A percentile compares a stretch with the other conserved stretches of the same genome.
These are phyloP conservation scores for Lepidium campestre DNA, from an alignment of 441 rosid species.

Conservation along the genomic window DNA sequence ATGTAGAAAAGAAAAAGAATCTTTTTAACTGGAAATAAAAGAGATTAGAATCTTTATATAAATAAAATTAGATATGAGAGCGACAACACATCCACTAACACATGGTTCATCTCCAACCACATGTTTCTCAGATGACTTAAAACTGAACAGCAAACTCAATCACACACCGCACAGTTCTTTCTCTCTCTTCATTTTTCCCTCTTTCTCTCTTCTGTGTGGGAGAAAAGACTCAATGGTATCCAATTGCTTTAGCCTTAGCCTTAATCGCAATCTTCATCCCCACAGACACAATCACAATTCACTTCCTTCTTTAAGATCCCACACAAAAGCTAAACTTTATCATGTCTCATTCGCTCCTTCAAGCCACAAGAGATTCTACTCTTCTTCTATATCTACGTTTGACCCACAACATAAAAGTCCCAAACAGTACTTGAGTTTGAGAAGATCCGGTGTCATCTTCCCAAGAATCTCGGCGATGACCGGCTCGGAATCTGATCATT, in stretches of 20 bases:
- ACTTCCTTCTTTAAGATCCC: constrained; percentile 13
- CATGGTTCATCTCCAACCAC: constrained; percentile 28
- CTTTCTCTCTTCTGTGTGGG: constrained; percentile 1
- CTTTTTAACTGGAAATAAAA: not conserved
- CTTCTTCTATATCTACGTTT: constrained; percentile 12
- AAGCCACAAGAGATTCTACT: not conserved
- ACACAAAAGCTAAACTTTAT: constrained; percentile 14
- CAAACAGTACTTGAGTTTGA: not conserved
- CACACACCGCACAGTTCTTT: constrained; percentile 11
- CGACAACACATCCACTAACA: constrained; percentile 14
- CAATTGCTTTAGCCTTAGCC: constrained; percentile 40
- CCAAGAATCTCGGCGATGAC: constrained; percentile 31
- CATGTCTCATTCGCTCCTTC: constrained; percentile 18
- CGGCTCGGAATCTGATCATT: constrained; percentile 16
- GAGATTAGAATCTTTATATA: not conserved
- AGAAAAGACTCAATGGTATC: constrained; percentile 43
- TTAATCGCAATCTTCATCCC: constrained; percentile 35
- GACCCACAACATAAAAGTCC: not conserved
- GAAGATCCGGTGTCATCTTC: constrained; percentile 16
- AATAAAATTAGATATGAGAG: constrained; percentile 8
- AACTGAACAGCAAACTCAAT: constrained; percentile 2
- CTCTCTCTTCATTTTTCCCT: not conserved
- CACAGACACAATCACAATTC: constrained; percentile 22
- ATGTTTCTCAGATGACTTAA: constrained; percentile 2
- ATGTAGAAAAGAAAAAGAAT: not conserved